Base-by-base conservation (phyloP, 2,329 filamentous ascomycete genomes). In the Boeremia lycopersici region DNA sequence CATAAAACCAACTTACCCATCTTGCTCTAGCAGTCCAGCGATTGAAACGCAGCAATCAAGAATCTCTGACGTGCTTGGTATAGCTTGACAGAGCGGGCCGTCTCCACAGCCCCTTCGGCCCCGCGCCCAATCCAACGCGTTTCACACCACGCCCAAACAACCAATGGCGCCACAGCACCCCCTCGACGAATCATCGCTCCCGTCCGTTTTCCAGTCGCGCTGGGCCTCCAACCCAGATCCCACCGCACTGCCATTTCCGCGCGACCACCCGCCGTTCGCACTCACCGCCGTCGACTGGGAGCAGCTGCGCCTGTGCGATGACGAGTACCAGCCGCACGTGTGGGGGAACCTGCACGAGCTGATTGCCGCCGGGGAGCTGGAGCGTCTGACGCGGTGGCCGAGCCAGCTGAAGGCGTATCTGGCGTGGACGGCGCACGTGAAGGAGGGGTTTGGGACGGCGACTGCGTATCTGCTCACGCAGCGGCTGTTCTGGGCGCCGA, bases 321-420 rank as follows among this genome's bases (percentile, higher is more conserved):
- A 55, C 11, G 53, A 72, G 23, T 74, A 70, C 57, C 68, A 64
- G 17, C 65, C 74, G 1, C 74, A 76, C 55, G 67, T 68, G 0
- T 76, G 74, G 74, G 48, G 64, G 10, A 60, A 72, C 26, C 53
- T 76, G n/a, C 59, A 57, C 29, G 33, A 60, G 8, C 62, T 75
- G 7, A 72, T 76, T 47, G 75, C 75, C 15, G 74, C 76, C 33
- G 82, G 84, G 64, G 77, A 80, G 54, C 82, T 87, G 50, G 80
- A 81, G 56, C 73, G 80, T 30, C 75, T 87, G 10, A 85, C 83
- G 66, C 82, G 85, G 60, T 81, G 79, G 69, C 85, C 85, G 19
- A 84, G 82, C 57, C 81, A 85, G 60, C 75, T 86, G 13, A 77
- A 78, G 67, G 80, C 81, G 48, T 88, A 88, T 65, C 77, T 86